These are phyloP conservation scores for Dryadomyces quercivorus DNA, from an alignment of 2,329 filamentous ascomycete species.

Conservation along the genomic window DNA sequence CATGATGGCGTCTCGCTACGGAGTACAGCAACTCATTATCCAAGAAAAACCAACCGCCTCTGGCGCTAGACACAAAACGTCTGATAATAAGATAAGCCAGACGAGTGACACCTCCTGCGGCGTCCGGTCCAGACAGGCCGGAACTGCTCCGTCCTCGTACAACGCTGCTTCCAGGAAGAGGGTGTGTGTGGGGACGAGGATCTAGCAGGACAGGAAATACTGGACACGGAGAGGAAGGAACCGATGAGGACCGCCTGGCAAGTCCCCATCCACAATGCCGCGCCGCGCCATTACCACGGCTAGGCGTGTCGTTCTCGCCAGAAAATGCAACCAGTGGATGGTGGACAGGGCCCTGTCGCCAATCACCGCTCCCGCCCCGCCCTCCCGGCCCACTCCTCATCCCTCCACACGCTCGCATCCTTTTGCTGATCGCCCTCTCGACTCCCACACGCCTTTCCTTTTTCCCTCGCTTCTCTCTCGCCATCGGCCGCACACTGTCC, in stretches of 20 bases:
- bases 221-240: neutral
- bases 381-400: neutral
- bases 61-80: neutral
- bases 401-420: neutral
- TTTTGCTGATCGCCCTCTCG: neutral
- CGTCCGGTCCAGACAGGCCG: neutral
- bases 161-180: neutral
- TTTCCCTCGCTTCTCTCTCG: neutral
- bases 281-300: conserved; percentile 1
- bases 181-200: neutral
- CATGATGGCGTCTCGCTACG: too few relatives aligned
- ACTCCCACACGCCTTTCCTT: neutral
- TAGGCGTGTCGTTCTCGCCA: neutral
- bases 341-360: neutral
- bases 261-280: neutral
- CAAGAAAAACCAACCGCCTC: neutral
- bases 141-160: neutral
- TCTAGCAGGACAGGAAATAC: neutral
- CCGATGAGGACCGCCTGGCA: neutral
- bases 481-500: neutral
- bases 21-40: too few relatives aligned
- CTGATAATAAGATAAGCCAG: neutral
- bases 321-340: neutral
- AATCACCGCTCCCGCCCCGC: conserved; percentile 1
- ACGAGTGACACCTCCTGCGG: neutral